A percentile compares a stretch with the other conserved stretches of the same genome.
Evolutionary conservation across 2,329 filamentous ascomycete genomes (phyloP).

Genomic region (Colletotrichum viniferum): DNA sequence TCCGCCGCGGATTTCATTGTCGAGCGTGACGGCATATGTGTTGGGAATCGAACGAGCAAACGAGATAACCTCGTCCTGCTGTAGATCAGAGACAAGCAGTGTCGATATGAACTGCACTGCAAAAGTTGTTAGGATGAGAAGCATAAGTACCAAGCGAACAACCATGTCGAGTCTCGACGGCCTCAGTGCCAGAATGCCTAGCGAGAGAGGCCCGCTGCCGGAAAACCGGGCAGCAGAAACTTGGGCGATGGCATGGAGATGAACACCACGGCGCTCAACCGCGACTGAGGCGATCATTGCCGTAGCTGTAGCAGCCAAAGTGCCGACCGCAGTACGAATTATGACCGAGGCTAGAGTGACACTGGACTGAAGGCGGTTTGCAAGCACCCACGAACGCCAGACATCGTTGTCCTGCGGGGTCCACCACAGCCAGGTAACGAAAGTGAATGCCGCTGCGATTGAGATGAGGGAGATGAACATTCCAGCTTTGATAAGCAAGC

Average conservation of each 20-base stretch:
- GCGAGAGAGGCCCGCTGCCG: neutral
- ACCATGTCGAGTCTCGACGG: neutral
- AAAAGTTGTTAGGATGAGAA: neutral
- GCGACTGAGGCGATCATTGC: neutral
- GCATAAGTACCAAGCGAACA: neutral
- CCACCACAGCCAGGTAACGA: neutral
- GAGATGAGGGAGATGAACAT: neutral
- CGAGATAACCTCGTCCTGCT: neutral
- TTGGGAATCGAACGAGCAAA: neutral
- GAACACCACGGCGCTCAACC: neutral
- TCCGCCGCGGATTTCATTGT: neutral
- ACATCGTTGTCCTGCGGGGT: neutral
- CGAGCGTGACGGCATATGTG: neutral
- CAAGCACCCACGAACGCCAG: neutral
- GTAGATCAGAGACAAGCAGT: neutral
- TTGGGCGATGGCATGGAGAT: neutral
- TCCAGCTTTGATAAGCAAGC: neutral
- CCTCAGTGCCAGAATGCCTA: neutral
- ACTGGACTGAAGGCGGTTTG: neutral
- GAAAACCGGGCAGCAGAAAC: neutral
- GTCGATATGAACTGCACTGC: neutral
- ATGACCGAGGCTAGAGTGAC: neutral
- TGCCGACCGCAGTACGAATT: neutral
- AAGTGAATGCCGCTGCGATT: neutral
- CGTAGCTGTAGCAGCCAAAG: neutral